Percentiles rank a stretch among this genome's conserved stretches.
Conservation (phyloP, 768 basidiomycete species). For the Kockovaella imperatae region DNA sequence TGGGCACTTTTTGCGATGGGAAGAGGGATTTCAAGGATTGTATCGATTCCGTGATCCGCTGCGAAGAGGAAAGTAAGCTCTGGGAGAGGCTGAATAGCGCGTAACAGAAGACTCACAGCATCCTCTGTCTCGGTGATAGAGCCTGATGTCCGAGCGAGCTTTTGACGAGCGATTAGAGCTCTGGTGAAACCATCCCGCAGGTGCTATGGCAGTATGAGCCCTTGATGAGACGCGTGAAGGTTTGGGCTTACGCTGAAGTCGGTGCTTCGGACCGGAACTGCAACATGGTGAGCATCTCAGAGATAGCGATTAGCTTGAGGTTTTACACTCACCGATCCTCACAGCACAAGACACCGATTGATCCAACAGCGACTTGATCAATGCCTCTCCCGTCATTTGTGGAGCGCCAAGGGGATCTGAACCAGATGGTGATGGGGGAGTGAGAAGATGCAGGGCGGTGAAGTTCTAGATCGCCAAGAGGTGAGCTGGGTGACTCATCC, state of each 20-base stretch:
- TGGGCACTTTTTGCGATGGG: constrained; percentile 36
- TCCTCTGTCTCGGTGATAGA: constrained; percentile 32
- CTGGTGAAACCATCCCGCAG: constrained; percentile 47
- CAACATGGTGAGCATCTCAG: neutral
- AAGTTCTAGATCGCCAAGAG: constrained; percentile 9
- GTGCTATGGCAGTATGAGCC: constrained; percentile 21
- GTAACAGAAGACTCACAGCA: constrained; percentile 34
- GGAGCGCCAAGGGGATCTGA: constrained; percentile 14
- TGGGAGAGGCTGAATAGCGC: constrained; percentile 32
- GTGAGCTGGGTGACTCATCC: neutral
- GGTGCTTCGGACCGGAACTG: constrained; percentile 46
- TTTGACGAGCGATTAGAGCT: constrained; percentile 44
- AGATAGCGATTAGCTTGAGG: neutral
- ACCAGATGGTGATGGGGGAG: constrained; percentile 11
- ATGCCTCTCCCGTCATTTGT: constrained; percentile 31
- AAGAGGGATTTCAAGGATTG: constrained; percentile 44
- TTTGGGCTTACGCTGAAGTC: constrained; percentile 35
- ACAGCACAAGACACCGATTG: constrained; percentile 36
- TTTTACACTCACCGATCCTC: constrained; percentile 38
- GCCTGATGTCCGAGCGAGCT: constrained; percentile 33
- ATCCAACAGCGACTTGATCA: constrained; percentile 39
- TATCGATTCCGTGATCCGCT: constrained; percentile 37
- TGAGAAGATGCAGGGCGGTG: constrained; percentile 20
- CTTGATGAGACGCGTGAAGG: neutral
- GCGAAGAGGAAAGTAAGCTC: constrained; percentile 42